Conservation (phyloP, 2,329 filamentous ascomycete species). For the Colletotrichum tofieldiae region DNA sequence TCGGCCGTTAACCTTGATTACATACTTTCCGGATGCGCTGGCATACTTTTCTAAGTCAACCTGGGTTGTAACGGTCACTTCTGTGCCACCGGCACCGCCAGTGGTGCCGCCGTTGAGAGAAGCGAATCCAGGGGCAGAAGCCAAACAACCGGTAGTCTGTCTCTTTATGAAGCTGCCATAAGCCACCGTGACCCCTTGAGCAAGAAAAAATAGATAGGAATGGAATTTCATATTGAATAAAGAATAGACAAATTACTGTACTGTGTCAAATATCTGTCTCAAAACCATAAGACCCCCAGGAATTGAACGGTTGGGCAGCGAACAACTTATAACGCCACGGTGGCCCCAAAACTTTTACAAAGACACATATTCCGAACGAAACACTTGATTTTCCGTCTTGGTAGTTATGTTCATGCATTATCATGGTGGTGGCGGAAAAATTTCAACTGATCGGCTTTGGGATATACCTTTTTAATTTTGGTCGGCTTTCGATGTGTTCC, state of each 20-base stretch:
- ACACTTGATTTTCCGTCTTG: background rate
- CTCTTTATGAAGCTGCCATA: slow-evolving; percentile 1
- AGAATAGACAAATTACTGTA: background rate
- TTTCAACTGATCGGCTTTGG: background rate
- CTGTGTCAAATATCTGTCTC: background rate
- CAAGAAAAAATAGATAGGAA: background rate
- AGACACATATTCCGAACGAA: background rate
- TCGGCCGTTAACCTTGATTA: slow-evolving; percentile 46
- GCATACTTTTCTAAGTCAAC: slow-evolving; percentile 47
- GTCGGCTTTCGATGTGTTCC: background rate
- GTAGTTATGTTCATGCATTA: background rate
- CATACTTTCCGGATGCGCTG: slow-evolving; percentile 44
- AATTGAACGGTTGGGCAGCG: too few species aligned
- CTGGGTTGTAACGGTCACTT: slow-evolving; percentile 45
- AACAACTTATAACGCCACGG: background rate
- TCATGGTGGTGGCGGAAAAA: background rate
- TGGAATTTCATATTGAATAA: slow-evolving; percentile 12
- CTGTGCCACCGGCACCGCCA: slow-evolving; percentile 45
- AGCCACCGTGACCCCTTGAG: background rate
- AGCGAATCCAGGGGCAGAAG: slow-evolving; percentile 46
- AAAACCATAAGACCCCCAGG: background rate
- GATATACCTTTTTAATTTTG: background rate
- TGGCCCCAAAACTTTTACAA: background rate
- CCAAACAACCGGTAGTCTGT: slow-evolving; percentile 8
- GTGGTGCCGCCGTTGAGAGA: slow-evolving; percentile 48